Percentiles rank a stretch among this genome's conserved stretches.
Conservation (phyloP, 441 rosid genomes). For the Populus tomentosa region DNA sequence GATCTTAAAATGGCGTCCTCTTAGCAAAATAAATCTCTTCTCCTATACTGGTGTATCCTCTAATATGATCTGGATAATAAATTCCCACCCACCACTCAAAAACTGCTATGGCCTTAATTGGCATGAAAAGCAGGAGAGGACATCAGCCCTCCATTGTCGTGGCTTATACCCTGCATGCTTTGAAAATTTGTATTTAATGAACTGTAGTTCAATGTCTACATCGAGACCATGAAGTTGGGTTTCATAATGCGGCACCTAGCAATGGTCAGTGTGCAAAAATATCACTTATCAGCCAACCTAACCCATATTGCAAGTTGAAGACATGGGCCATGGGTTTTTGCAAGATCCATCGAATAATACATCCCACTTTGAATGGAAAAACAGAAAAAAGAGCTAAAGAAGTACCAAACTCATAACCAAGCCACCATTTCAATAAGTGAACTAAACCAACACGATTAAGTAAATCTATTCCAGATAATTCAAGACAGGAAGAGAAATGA, state of each 20-base stretch:
- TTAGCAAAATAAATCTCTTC: too few relatives aligned
- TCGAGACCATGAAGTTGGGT: not conserved
- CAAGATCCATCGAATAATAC: not conserved
- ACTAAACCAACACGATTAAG: not conserved
- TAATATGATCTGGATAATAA: not conserved
- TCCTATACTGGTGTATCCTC: not conserved
- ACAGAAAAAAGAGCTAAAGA: not conserved
- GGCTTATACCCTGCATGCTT: not conserved
- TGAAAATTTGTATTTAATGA: not conserved
- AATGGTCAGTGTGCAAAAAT: not conserved
- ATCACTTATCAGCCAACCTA: not conserved
- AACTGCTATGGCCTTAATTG: not conserved
- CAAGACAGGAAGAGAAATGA: not conserved
- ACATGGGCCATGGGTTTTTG: not conserved
- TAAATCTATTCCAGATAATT: not conserved
- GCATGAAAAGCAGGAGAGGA: not conserved
- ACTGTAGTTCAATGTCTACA: not conserved
- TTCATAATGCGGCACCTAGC: not conserved
- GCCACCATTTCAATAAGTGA: not conserved
- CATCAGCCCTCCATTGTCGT: not conserved
- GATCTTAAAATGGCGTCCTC: too few relatives aligned
- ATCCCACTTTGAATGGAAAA: not conserved
- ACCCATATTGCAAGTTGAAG: not conserved
- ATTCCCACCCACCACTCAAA: not conserved
- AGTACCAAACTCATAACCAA: not conserved